phyloP scores from a whole-genome alignment of 306 rosid genomes.

The Pueraria montana region DNA sequence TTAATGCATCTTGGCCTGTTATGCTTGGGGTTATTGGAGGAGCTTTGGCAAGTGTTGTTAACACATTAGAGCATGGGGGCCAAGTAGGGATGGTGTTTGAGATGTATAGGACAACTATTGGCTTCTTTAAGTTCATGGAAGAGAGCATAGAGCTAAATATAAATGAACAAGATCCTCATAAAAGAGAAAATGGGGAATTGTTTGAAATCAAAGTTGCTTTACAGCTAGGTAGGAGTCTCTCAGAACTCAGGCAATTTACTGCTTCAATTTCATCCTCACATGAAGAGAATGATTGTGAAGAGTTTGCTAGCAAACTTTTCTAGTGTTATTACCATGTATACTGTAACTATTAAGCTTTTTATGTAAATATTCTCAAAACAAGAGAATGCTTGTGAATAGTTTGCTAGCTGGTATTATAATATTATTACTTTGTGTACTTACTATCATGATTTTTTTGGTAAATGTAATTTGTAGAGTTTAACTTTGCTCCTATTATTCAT shows the following conservation, averaged over 20 bases:
- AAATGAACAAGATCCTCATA: slow-evolving; percentile 52
- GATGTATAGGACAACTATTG: slow-evolving; percentile 65
- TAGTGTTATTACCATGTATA: slow-evolving; percentile 40
- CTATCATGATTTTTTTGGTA: slow-evolving; percentile 15
- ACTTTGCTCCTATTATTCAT: slow-evolving; percentile 26
- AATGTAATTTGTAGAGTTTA: slow-evolving; percentile 29
- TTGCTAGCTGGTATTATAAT: not conserved
- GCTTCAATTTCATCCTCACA: slow-evolving; percentile 45
- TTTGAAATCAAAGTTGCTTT: slow-evolving; percentile 75
- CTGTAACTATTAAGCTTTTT: not conserved
- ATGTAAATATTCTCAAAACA: not conserved
- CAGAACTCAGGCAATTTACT: slow-evolving; percentile 67
- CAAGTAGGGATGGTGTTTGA: slow-evolving; percentile 93
- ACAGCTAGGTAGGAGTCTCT: slow-evolving; percentile 70
- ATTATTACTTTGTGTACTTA: not conserved
- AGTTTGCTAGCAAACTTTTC: slow-evolving; percentile 79
- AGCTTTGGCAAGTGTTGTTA: slow-evolving; percentile 71
- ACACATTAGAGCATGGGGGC: slow-evolving; percentile 80
- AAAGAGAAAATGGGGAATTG: slow-evolving; percentile 76
- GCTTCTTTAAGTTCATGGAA: slow-evolving; percentile 76
- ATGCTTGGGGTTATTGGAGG: slow-evolving; percentile 70
- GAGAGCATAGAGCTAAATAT: slow-evolving; percentile 64
- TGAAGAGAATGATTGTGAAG: slow-evolving; percentile 47
- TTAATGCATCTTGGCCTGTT: slow-evolving; percentile 56
- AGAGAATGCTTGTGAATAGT: slow-evolving; percentile 7